These are phyloP conservation scores for Alloascoidea hylecoeti DNA, from an alignment of 805 yeast genomes.

Conservation along the genomic window DNA sequence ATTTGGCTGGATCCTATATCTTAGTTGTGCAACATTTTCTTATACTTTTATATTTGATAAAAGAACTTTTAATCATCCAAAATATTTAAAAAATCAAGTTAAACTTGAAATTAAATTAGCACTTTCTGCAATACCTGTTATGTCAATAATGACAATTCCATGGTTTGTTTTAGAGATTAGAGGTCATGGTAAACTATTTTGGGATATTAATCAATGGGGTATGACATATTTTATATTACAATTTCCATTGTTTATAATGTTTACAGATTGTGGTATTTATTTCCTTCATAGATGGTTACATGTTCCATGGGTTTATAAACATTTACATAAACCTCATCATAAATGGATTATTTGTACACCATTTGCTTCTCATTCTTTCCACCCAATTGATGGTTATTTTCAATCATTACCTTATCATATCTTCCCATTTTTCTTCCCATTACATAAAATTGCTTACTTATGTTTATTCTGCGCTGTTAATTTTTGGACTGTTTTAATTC, in stretches of 20 bases:
- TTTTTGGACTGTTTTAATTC: conserved; percentile 88
- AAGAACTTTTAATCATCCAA: conserved; percentile 71
- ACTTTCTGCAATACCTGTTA: conserved; percentile 56
- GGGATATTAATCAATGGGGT: conserved; percentile 40
- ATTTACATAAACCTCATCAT: conserved; percentile 75
- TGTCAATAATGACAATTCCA: conserved; percentile 65
- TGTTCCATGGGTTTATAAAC: conserved; percentile 68
- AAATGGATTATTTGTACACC: conserved; percentile 88
- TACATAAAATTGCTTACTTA: conserved; percentile 61
- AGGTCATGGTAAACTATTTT: conserved; percentile 57
- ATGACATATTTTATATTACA: conserved; percentile 51
- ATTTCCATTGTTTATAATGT: conserved; percentile 54
- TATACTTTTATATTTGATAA: conserved; percentile 63
- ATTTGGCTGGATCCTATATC: conserved; percentile 63
- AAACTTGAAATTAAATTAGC: conserved; percentile 59
- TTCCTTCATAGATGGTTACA: conserved; percentile 73
- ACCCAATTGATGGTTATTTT: conserved; percentile 75
- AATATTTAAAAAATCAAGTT: conserved; percentile 76
- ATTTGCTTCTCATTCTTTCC: conserved; percentile 82
- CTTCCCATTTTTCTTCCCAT: conserved; percentile 66
- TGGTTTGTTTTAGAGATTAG: conserved; percentile 60
- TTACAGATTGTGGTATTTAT: conserved; percentile 76
- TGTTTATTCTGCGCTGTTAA: conserved; percentile 65
- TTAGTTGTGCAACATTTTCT: conserved; percentile 47
- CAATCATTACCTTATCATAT: conserved; percentile 74